Conservation (phyloP, 345 rosid species). For the Theobroma cacao region DNA sequence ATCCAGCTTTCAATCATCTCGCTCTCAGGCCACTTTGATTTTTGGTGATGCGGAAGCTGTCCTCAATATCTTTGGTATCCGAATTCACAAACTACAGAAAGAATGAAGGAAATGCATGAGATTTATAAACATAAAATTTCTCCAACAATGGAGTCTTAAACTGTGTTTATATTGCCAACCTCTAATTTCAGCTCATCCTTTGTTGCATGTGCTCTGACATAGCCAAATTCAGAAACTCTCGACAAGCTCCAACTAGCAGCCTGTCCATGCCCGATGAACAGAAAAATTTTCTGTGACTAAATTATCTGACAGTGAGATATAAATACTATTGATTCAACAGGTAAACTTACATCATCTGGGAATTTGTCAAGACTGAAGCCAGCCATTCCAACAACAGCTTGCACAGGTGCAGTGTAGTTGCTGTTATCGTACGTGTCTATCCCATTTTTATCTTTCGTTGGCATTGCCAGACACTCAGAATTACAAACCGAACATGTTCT, state of each 20-base stretch:
- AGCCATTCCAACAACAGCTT: conserved; percentile 69
- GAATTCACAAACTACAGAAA: conserved; percentile 50
- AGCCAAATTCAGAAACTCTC: conserved; percentile 54
- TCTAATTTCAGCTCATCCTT: conserved; percentile 39
- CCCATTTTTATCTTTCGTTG: conserved; percentile 42
- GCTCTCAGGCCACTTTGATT: background rate
- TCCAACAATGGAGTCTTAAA: no score
- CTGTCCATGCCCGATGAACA: conserved; percentile 16
- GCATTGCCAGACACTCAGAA: conserved; percentile 45
- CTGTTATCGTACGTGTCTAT: conserved; percentile 54
- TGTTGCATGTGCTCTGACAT: conserved; percentile 48
- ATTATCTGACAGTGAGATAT: no score
- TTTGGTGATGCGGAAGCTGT: conserved; percentile 51
- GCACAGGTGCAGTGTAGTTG: conserved; percentile 63
- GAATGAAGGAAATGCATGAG: background rate
- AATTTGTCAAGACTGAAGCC: conserved; percentile 54
- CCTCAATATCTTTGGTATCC: conserved; percentile 33
- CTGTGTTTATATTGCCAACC: conserved; percentile 27
- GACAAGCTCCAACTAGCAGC: conserved; percentile 48
- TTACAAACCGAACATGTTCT: conserved; percentile 57
- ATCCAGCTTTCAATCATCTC: background rate
- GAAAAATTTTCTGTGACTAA: background rate
- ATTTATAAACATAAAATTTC: background rate
- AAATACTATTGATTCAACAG: no score
- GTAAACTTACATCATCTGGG: conserved; percentile 30